A percentile compares a stretch with the other conserved stretches of the same genome.
Evolutionary conservation across 306 rosid genomes (phyloP).

Genomic region (Trichosanthes cucumerina): DNA sequence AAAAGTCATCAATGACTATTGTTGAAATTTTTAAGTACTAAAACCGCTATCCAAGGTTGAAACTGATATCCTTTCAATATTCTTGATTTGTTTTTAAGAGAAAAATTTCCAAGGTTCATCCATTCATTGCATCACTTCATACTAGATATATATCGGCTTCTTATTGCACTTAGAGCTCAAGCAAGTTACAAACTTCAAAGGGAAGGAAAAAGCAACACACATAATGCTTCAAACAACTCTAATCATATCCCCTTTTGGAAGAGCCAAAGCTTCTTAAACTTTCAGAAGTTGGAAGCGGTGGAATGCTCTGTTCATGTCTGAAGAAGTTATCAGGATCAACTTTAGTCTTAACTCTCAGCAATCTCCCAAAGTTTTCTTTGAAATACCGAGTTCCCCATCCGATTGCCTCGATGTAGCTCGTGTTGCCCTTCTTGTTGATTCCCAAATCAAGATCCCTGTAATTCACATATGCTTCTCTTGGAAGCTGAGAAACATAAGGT

Average conservation of each 20-base stretch:
- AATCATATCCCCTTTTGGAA: background rate
- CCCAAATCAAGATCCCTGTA: constrained; percentile 88
- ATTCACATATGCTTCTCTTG: constrained; percentile 75
- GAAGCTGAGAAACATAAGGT: constrained; percentile 54
- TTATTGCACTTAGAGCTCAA: constrained; percentile 1
- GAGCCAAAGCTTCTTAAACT: background rate
- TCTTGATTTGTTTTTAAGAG: background rate
- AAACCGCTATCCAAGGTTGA: background rate
- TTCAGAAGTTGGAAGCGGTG: constrained; percentile 38
- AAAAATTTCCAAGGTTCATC: background rate
- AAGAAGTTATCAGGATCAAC: constrained; percentile 81
- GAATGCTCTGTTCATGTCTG: constrained; percentile 87
- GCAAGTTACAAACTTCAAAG: background rate
- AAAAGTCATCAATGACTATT: background rate
- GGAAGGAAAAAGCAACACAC: background rate
- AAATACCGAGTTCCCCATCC: constrained; percentile 72
- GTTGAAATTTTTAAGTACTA: background rate
- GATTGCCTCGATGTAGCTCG: constrained; percentile 35
- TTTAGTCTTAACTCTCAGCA: constrained; percentile 51
- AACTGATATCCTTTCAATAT: background rate
- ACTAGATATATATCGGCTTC: background rate
- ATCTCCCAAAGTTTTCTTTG: constrained; percentile 52
- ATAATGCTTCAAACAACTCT: constrained; percentile 3
- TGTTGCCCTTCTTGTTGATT: constrained; percentile 40
- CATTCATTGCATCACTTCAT: background rate